Base-by-base conservation (phyloP, 139 green algal genomes). In the Yamagishiella unicocca region DNA sequence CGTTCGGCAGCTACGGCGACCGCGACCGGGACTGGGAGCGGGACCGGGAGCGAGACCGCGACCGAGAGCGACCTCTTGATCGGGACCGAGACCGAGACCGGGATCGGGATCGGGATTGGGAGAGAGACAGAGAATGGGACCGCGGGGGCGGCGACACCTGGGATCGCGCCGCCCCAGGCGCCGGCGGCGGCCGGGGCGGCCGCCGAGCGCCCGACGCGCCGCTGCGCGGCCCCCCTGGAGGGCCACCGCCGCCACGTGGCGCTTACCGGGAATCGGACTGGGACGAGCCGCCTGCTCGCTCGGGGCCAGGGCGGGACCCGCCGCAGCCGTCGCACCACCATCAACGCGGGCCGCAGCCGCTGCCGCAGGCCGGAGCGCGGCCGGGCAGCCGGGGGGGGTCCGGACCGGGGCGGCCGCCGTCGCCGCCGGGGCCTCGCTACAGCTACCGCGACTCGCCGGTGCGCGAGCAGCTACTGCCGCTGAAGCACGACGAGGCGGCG, bases 181-280 rank as follows among this genome's bases (percentile, higher is more conserved):
- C 31, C 62, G 5, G 62, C 33, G 6, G n/a, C n/a, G n/a, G n/a
- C 12, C 10, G 66, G 37, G 37, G 2, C 66, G 37, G 66, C 6
- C 66, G 66, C 9, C 31, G 66, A 35, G 66, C 45, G 9, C 27
- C 66, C 19, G 66, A 74, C 29, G 33, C 66, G 33, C 29, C 45
- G 66, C 66, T 33, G 14, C 33, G 66, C 31, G 66, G 66, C 17
- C 66, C 66, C 31, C 62, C 62, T n/a, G 62, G 62, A n/a, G 29
- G 29, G 3, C 62, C 62, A 10, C 31, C 25, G 66, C 66, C 66
- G n/a, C 66, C 35, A 35, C 66, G 14, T 5, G 33, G 66, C 19
- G 66, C 33, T 35, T 74, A 78, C 21, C 40, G 70, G 70, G 70
- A 78, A 55, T 21, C 22, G 37, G 70, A 78, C 17, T 78, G 70